These are phyloP conservation scores for Mitragyna speciosa DNA, from an alignment of 257 asterid species.

Conservation along the genomic window DNA sequence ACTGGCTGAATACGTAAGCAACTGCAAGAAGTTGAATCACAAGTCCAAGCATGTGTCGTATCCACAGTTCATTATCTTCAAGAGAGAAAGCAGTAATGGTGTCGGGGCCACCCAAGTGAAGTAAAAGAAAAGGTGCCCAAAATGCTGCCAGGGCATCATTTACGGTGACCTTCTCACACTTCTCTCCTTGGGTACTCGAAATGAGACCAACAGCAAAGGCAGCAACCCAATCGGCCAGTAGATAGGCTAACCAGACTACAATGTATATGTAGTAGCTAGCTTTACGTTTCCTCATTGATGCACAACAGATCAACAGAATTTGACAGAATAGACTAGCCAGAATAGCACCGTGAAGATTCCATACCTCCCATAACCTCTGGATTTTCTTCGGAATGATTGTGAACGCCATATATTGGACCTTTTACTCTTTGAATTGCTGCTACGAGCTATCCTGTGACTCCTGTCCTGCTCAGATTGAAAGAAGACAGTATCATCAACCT, in stretches of 20 bases:
- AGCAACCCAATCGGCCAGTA: slow-evolving; percentile 33
- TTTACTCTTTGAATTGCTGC: background rate
- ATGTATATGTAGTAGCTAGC: background rate
- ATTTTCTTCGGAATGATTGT: background rate
- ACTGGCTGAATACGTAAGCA: slow-evolving; percentile 32
- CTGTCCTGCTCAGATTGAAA: background rate
- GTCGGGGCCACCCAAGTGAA: slow-evolving; percentile 43
- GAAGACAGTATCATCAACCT: background rate
- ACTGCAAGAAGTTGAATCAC: slow-evolving; percentile 30
- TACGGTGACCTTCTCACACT: background rate
- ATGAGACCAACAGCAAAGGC: slow-evolving; percentile 29
- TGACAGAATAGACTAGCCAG: slow-evolving; percentile 25
- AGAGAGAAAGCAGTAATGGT: slow-evolving; percentile 45
- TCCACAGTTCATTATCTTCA: slow-evolving; percentile 50
- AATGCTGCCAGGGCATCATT: slow-evolving; percentile 17
- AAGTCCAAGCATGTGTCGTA: slow-evolving; percentile 33
- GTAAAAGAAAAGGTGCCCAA: slow-evolving; percentile 18
- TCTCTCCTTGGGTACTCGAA: slow-evolving; percentile 1
- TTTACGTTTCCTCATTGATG: slow-evolving; percentile 10
- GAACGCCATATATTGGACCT: background rate
- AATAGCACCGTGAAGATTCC: slow-evolving; percentile 28
- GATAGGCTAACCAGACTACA: slow-evolving; percentile 26
- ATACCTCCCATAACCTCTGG: slow-evolving; percentile 20
- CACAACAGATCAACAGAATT: slow-evolving; percentile 11
- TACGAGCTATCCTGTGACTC: background rate